Evolutionary conservation across 1,284 basidiomycete species (phyloP).

Genomic region (Leccinum glutinopallens): DNA sequence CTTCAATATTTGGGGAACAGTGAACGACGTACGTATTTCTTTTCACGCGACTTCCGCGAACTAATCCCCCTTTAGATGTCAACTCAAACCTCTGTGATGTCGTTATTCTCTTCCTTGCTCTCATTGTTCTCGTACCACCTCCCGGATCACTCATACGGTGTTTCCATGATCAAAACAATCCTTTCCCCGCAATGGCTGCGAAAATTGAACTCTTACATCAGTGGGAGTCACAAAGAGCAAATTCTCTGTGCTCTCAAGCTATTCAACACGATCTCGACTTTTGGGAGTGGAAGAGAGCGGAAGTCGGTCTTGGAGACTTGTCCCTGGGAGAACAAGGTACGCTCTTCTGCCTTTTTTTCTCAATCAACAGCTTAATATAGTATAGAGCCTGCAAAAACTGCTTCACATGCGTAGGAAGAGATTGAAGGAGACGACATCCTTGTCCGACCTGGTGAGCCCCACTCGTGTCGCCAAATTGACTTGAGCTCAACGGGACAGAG

Average conservation of each 20-base stretch:
- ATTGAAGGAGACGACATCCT: constrained; percentile 46
- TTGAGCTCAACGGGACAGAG: constrained; percentile 9
- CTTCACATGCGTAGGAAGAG: constrained; percentile 66
- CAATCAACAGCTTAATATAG: neutral
- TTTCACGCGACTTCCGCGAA: constrained; percentile 6
- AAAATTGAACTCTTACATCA: constrained; percentile 60
- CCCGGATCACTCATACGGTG: constrained; percentile 59
- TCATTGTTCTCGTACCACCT: constrained; percentile 65
- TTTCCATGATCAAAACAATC: constrained; percentile 59
- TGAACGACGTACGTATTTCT: constrained; percentile 46
- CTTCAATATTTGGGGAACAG: constrained; percentile 61
- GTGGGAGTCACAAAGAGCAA: constrained; percentile 60
- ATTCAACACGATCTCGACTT: constrained; percentile 58
- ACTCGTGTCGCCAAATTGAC: neutral
- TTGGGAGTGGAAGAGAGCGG: constrained; percentile 64
- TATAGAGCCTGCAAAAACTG: constrained; percentile 64
- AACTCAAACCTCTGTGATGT: constrained; percentile 47
- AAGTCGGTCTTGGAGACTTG: constrained; percentile 64
- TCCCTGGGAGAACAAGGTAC: constrained; percentile 76
- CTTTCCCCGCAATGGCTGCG: constrained; percentile 56
- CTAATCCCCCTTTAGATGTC: constrained; percentile 37
- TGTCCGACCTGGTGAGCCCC: constrained; percentile 53
- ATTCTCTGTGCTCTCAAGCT: constrained; percentile 66
- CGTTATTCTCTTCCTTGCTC: constrained; percentile 58
- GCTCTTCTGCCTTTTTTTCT: neutral